Evolutionary conservation across 257 asterid species (phyloP).

Genomic region (Salvia rosmarinus): DNA sequence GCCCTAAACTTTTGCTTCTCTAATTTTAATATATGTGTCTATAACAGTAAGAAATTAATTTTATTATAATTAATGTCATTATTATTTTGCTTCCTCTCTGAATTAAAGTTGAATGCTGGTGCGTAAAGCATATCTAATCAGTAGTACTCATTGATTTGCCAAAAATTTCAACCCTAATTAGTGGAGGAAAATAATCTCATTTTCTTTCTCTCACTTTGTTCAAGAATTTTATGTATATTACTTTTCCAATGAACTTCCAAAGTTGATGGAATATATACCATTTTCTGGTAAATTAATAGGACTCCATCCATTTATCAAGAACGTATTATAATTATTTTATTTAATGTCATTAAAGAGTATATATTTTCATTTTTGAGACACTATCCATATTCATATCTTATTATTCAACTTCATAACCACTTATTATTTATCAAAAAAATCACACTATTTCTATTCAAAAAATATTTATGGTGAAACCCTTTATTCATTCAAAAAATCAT

Average conservation of each 20-base stretch:
- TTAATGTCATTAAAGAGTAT: no score
- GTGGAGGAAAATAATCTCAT: slow-evolving; percentile 41
- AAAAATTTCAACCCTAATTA: slow-evolving; percentile 33
- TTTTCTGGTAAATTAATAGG: neutral
- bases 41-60: no score
- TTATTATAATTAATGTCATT: neutral
- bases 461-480: no score
- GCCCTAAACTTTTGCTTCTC: slow-evolving; percentile 30
- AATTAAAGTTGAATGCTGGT: slow-evolving; percentile 45
- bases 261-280: slow-evolving; percentile 21
- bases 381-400: no score
- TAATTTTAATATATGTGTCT: slow-evolving; percentile 36
- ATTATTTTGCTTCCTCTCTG: slow-evolving; percentile 16
- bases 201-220: slow-evolving; percentile 9
- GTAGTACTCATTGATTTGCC: slow-evolving; percentile 26
- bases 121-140: slow-evolving; percentile 37
- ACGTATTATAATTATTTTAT: no score
- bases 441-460: no score
- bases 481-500: no score
- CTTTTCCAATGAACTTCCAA: slow-evolving; percentile 5
- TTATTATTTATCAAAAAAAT: no score
- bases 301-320: no score
- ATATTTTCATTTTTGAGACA: no score
- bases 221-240: slow-evolving; percentile 13
- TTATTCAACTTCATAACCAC: no score